Evolutionary conservation across 441 rosid genomes (phyloP).

Genomic region (Omphalea diandra): DNA sequence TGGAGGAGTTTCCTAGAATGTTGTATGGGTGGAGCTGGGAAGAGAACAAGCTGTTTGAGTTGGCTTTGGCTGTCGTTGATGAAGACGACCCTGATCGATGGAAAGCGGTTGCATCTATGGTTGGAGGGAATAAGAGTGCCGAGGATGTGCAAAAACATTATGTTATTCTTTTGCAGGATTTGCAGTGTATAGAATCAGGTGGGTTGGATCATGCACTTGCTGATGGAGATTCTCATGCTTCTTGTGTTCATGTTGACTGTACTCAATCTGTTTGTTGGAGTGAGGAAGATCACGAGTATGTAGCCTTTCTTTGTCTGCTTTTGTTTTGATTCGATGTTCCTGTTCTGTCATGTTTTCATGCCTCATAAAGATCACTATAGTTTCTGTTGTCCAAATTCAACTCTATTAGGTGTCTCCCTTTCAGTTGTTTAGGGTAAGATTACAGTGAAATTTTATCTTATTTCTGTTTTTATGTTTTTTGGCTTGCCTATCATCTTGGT

Average conservation of each 20-base stretch:
- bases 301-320: too few species aligned
- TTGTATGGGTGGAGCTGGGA: slow-evolving; percentile 70
- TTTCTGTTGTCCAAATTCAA: too few species aligned
- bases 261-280: slow-evolving; percentile 43
- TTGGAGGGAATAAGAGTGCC: slow-evolving; percentile 59
- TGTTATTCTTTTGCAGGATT: slow-evolving; percentile 55
- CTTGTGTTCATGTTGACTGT: slow-evolving; percentile 38
- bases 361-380: not conserved
- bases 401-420: not conserved
- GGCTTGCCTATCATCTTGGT: too few species aligned
- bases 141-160: slow-evolving; percentile 59
- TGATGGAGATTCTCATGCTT: slow-evolving; percentile 37
- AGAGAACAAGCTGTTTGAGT: slow-evolving; percentile 71
- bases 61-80: slow-evolving; percentile 65
- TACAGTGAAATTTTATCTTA: not conserved
- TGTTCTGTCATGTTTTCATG: too few species aligned
- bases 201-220: slow-evolving; percentile 46
- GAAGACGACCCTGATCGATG: slow-evolving; percentile 56
- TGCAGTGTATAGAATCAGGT: slow-evolving; percentile 64
- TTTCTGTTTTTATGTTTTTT: not conserved
- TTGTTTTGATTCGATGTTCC: too few species aligned
- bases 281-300: slow-evolving; percentile 54
- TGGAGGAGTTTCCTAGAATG: slow-evolving; percentile 40
- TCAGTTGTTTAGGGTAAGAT: not conserved
- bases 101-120: slow-evolving; percentile 60